Evolutionary conservation across 2,329 filamentous ascomycete species (phyloP).

Genomic region (Diaporthe humulicola): DNA sequence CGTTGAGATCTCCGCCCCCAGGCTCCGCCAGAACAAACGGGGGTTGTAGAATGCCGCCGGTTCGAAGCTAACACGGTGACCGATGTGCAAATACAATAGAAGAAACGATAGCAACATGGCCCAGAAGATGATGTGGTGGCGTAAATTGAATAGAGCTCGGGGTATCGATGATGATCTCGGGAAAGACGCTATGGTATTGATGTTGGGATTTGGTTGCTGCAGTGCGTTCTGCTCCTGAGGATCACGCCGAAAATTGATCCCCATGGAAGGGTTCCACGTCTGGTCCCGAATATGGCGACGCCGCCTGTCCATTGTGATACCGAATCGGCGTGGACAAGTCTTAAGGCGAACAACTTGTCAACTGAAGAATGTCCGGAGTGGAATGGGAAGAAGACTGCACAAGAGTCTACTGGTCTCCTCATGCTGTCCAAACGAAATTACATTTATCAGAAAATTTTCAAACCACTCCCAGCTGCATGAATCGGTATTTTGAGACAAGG

Average conservation of each 20-base stretch:
- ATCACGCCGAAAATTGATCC: background rate
- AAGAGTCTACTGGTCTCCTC: background rate
- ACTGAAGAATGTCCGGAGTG: background rate
- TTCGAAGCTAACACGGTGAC: background rate
- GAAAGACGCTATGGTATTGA: too few relatives aligned
- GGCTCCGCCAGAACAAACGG: constrained; percentile 1
- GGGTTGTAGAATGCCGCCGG: background rate
- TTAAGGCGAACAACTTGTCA: background rate
- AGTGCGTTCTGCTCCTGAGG: background rate
- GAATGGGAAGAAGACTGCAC: background rate
- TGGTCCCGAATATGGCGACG: background rate
- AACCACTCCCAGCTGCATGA: background rate
- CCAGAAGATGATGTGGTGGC: background rate
- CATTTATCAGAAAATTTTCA: background rate
- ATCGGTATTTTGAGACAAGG: background rate
- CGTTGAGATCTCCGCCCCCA: background rate
- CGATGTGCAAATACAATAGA: background rate
- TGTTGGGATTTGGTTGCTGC: background rate
- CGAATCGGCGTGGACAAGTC: background rate
- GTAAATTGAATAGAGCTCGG: background rate
- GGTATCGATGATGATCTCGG: background rate
- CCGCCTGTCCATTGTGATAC: background rate
- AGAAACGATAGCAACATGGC: background rate
- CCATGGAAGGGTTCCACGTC: background rate
- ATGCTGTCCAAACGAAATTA: background rate